A percentile compares a stretch with the other conserved stretches of the same genome.
phyloP scores from a whole-genome alignment of 2,329 filamentous ascomycete species.

The Talaromyces sp. region DNA sequence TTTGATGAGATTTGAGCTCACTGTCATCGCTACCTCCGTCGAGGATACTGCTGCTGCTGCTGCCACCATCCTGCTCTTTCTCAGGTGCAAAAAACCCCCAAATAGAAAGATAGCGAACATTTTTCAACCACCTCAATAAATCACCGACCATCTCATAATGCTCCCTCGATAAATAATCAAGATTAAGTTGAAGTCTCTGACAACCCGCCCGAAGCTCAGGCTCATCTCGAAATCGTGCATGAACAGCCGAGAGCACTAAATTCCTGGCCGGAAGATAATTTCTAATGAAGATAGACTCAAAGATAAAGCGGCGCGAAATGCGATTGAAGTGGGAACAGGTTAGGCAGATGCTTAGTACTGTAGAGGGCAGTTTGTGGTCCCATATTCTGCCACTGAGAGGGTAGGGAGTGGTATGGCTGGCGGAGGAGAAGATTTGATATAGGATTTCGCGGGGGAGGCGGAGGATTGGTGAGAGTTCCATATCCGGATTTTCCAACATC shows the following conservation, averaged over 20 bases:
- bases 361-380: neutral
- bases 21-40: neutral
- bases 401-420: neutral
- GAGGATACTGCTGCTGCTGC: neutral
- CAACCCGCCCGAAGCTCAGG: neutral
- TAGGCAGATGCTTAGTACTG: neutral
- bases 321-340: neutral
- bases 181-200: neutral
- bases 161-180: neutral
- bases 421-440: neutral
- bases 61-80: neutral
- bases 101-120: neutral
- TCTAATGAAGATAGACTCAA: neutral
- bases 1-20: neutral
- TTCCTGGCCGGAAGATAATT: neutral
- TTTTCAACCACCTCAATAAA: neutral
- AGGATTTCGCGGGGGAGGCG: neutral
- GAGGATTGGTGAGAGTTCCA: neutral
- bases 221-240: neutral
- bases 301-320: neutral
- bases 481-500: neutral
- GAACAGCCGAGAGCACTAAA: neutral
- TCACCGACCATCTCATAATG: neutral
- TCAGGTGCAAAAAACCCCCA: neutral
- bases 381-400: neutral